Evolutionary conservation across 2,329 filamentous ascomycete genomes (phyloP), one percentile per base, ranked within the genome.

Genomic region (Leptographium radiaticola): DNA sequence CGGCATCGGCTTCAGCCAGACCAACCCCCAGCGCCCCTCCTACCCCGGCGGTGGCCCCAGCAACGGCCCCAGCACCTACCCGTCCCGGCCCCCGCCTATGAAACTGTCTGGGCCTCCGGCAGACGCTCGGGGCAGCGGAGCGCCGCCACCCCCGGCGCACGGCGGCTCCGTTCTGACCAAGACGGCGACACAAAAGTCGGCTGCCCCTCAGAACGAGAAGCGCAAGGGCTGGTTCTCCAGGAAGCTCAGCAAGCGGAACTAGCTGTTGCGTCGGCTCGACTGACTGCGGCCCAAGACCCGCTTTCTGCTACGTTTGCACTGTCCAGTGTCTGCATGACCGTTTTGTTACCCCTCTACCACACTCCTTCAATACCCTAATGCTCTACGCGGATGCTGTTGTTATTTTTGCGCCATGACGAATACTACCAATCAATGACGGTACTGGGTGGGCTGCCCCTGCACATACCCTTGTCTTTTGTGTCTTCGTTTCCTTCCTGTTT

Each of bases 191-290:
- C 68, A 7, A 16, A 25, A 25, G 38, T 4, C 40, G 13, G 16
- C 39, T 2, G 25, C 40, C 15, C 64, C 64, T 4, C 57, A 61
- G 20, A 64, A 65, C 13, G 85, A 89, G 57, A 95, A 95, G 75
- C 78, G 87, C 59, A 90, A 89, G 76, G 93, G 89, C 66, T 95
- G 90, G 89, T 83, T 97, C 63, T 81, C 86, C 64, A 81, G 83
- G 62, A 78, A 83, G 53, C 93, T 95, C 68, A 93, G 86, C 75
- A 89, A 76, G 65, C 69, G 70, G 34, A 53, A 57, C 58, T 57
- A 53, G 20, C 6, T n/a, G 25, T 9, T 10, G 18, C 20, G 42
- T 20, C 4, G 12, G 34, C 42, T 13, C 5, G 12, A 12, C 6
- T 5, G 42, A 44, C 42, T 25, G 25, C 25, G 25, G 25, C 25